Base-by-base conservation (phyloP, 2,329 filamentous ascomycete genomes). In the Aureobasidium namibiae region DNA sequence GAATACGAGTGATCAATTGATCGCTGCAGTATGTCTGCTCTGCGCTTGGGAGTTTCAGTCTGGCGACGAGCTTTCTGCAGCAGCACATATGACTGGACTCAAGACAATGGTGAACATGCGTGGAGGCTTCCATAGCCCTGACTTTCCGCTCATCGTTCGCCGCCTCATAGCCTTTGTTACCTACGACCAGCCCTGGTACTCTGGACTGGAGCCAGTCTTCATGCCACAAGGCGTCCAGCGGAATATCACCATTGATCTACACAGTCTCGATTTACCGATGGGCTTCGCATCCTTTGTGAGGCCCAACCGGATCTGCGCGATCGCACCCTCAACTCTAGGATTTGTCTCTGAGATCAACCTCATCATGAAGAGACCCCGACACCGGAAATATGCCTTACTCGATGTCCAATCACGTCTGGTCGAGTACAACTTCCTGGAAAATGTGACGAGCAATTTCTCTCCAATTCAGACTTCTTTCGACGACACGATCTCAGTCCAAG, bases 1-100 rank as follows among this genome's bases (percentile, higher is more conserved):
- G 14, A 45, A 46, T 41, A 26, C 46, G 41, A 60, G 59, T 33
- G 63, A 65, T 33, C 56, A 61, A 16, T 52, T 63, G 16, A 61
- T 64, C 23, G 61, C 57, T 38, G 62, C 63, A 9, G 63, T 65
- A 41, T 62, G 62, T 11, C 41, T 65, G n/a, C 36, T 65, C 18
- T 63, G 61, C 8, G 61, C 49, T 6, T 65, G 64, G 64, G 64
- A 65, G 53, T 60, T 65, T 21, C 59, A 63, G 36, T 65, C 62
- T 38, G 63, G 63, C 45, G 57, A 61, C n/a, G 39, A 59, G 13
- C 24, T 34, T 7, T 63, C 59, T n/a, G 62, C 63, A 61, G 59
- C 63, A 14, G 64, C 63, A 31, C 64, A 65, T 36, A 65, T 65
- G 62, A 33, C 56, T 11, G 64, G 64, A 14, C 49, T 65, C 5